These are phyloP conservation scores for Ensete glaucum DNA, from an alignment of 176 grass and related monocot genomes.

Conservation along the genomic window DNA sequence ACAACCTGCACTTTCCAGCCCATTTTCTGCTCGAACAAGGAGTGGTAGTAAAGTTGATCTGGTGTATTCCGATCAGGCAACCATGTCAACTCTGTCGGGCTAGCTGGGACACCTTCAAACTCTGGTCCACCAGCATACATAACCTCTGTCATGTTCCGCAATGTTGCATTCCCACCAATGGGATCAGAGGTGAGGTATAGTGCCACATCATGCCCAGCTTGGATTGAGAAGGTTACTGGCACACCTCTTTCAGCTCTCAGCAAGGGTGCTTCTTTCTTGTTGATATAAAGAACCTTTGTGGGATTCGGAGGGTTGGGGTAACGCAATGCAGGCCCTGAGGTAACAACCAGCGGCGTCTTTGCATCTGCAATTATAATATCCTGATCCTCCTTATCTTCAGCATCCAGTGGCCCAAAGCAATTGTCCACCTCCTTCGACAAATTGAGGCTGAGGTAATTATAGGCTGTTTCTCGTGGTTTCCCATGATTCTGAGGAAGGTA, in stretches of 20 bases:
- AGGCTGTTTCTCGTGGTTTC: constrained; percentile 28
- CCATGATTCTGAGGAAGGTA: constrained; percentile 82
- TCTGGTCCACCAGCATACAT: constrained; percentile 49
- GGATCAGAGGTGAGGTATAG: constrained; percentile 80
- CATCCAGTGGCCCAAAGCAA: constrained; percentile 67
- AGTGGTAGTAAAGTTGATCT: constrained; percentile 77
- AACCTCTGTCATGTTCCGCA: constrained; percentile 51
- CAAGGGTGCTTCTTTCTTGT: constrained; percentile 93
- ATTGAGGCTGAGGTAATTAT: constrained; percentile 51
- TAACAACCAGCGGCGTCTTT: constrained; percentile 59
- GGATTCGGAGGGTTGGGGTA: constrained; percentile 88
- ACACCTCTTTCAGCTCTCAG: constrained; percentile 92
- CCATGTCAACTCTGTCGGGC: constrained; percentile 64
- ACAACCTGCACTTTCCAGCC: constrained; percentile 49
- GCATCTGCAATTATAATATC: constrained; percentile 60
- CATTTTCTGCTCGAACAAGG: constrained; percentile 49
- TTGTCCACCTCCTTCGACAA: constrained; percentile 25
- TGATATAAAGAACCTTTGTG: constrained; percentile 77
- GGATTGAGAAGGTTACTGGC: constrained; percentile 80
- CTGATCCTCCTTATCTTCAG: constrained; percentile 95
- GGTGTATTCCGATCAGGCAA: constrained; percentile 79
- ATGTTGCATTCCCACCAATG: constrained; percentile 75
- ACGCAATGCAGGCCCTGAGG: constrained; percentile 46
- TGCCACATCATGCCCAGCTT: constrained; percentile 80
- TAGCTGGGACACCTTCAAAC: constrained; percentile 64